A percentile compares a stretch with the other conserved stretches of the same genome.
Evolutionary conservation across 2,329 filamentous ascomycete genomes (phyloP).

Genomic region (Colletotrichum eremochloae): DNA sequence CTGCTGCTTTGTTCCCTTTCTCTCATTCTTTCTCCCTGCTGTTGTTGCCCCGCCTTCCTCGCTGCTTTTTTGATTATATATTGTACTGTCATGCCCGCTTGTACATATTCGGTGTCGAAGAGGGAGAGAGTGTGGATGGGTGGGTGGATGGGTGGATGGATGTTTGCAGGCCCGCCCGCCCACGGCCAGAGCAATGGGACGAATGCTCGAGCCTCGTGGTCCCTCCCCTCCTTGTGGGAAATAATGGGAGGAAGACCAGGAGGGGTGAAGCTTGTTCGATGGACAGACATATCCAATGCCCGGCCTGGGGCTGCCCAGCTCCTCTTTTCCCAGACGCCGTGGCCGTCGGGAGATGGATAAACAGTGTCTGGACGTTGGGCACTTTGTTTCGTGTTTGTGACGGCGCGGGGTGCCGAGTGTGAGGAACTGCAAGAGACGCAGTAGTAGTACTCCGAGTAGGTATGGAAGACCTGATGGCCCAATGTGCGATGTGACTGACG

Average conservation of each 20-base stretch:
- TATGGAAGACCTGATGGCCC: not conserved
- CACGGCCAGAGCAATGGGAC: not conserved
- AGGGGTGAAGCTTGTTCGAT: slow-evolving; percentile 16
- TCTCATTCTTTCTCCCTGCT: not conserved
- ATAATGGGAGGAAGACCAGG: not conserved
- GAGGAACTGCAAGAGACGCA: too few relatives aligned
- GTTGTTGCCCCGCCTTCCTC: not conserved
- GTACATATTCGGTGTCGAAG: not conserved
- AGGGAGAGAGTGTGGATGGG: not conserved
- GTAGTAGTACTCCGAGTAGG: too few relatives aligned
- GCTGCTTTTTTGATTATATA: not conserved
- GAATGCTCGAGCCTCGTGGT: slow-evolving; percentile 10
- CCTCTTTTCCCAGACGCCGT: slow-evolving; percentile 2
- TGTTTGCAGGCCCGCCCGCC: not conserved
- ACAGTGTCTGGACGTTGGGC: too few relatives aligned
- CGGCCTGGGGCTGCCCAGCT: not conserved
- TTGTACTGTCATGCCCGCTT: not conserved
- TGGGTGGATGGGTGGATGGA: not conserved
- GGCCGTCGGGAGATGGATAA: too few relatives aligned
- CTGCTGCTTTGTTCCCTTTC: not conserved
- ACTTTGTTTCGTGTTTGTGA: not conserved
- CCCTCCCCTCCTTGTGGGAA: not conserved
- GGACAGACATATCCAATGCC: slow-evolving; percentile 1
- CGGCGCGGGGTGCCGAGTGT: too few relatives aligned
- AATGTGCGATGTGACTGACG: not conserved